Evolutionary conservation across 345 rosid genomes (phyloP), one percentile per base, ranked within the genome.

Genomic region (Cochlearia excelsa): DNA sequence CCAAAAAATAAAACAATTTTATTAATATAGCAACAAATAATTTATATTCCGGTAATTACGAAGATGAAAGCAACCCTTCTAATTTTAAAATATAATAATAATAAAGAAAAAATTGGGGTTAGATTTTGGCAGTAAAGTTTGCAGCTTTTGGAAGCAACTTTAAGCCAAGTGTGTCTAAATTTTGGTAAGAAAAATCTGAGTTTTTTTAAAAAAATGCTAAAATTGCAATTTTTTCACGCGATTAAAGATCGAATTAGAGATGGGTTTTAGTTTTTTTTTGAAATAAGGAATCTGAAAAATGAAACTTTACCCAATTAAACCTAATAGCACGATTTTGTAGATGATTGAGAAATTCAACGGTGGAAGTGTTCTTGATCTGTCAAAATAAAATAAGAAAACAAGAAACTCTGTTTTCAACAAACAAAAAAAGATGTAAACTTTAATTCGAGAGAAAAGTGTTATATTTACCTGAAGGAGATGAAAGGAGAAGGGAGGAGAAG

Each of bases 401-500:
- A 30, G 26, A 46, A 26, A 45, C 23, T 60, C 50, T 28, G 23
- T 4, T 68, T 60, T 45, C 23, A 68, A 0, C 41, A 30, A 68
- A 0, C 41, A 30, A 68, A 1, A 53, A 39, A 37, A 63, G 4
- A 57, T 4, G 3, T 34, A 0, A 30, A 54, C 6, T 69, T 54
- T 35, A 27, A 4, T 30, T 26, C 3, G 33, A 54, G 57, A 53
- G 40, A 33, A 40, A 9, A 38, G 5, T 1, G 6, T 30, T 3
- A 51, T 6, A 3, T 11, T 9, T 26, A 87, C 99, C 84, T 82
- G 89, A 9, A 46, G 51, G 95, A 84, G 74, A 89, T 54, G 76
- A 84, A 88, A 26, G 81, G 81, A 44, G 93, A 77, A 70, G 99
- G 99, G 30, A 92, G 83, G 30, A 88, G 99, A 66, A 79, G 75